Base-by-base conservation (phyloP, 768 basidiomycete species). In the Termitomyces sp. region DNA sequence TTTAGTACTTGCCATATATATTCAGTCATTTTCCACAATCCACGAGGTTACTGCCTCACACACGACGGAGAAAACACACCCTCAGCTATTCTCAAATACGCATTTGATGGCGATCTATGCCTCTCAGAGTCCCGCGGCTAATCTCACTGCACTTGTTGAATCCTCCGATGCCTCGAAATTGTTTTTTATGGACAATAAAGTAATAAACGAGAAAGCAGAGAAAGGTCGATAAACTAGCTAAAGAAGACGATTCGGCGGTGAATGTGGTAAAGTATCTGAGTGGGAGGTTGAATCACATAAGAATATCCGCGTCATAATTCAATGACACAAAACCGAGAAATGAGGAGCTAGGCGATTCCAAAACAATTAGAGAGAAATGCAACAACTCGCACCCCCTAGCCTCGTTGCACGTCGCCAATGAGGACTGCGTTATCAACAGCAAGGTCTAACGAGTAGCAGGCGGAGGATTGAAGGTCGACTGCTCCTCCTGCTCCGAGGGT, bases 401-500 rank as follows among this genome's bases (percentile, higher is more conserved):
- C 36, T 57, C 27, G 31, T 22, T 53, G 33, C 22, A 48, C n/a
- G 22, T 16, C 55, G 47, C 13, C 11, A 24, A 16, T 41, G 31
- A 24, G 9, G 48, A 47, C 15, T 8, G 45, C 8, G 20, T 27
- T 27, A 22, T 30, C 22, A 36, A 50, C 18, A 30, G 16, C 6
- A 8, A 36, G 13, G 27, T 22, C 33, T 55, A 56, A 42, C 44
- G 47, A 31, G 61, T 36, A 30, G 58, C 54, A 27, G 61, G 48
- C 3, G 57, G 33, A 54, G 53, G 46, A 59, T 64, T 70, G 30
- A 74, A 62, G n/a, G 74, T 68, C 36, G 77, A 71, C 41, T 65
- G 66, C 49, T 78, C 78, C 48, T 78, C 76, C 49, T 75, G 74
- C 39, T 77, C 76, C 39, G 69, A 65, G 47, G 66, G 61, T 54